Base-by-base conservation (phyloP, 2,329 filamentous ascomycete genomes). In the Apiospora pterosperma region DNA sequence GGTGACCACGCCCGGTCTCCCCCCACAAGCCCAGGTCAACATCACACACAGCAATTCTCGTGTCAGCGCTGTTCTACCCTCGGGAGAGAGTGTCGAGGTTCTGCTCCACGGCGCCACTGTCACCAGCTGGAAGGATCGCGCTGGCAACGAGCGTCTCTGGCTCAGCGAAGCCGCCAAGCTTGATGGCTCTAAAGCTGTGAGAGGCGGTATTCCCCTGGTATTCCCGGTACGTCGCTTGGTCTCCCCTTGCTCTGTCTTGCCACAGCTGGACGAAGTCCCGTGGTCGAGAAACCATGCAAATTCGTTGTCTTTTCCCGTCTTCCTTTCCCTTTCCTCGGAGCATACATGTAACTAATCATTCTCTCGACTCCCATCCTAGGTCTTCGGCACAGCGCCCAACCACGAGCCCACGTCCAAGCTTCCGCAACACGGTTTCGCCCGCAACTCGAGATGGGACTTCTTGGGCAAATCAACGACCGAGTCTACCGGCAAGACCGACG, bases 371-470 rank as follows among this genome's bases (percentile, higher is more conserved):
- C 6, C 38, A 2, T 6, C 61, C 39, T 64, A 93, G 93, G 88
- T 94, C 76, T 99, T 99, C 76, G 96, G 96, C 36, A 91, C 90
- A 44, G 88, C 91, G 14, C 89, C 92, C 62, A 84, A 89, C 69
- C 89, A 94, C 77, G 88, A 90, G 69, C 85, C 91, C n/a, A 96
- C 93, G 34, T 87, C 88, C 62, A 82, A 87, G 69, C 90, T 99
- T 31, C 90, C 94, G 4, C 94, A 97, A 80, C 96, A 98, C 81
- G 96, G 96, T 70, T 97, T 99, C 79, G 96, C 95, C 42, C 92
- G 96, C 71, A 94, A 87, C 74, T 92, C 90, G 58, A 87, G 87
- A 67, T 99, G 96, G 96, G 94, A 98, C 78, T 97, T 96, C 76
- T 85, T 99, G 62, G 94, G 94, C 74, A 96, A 95, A 80, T 92